These are phyloP conservation scores for Zea luxurians DNA, from an alignment of 176 grass and related monocot genomes.

Conservation along the genomic window DNA sequence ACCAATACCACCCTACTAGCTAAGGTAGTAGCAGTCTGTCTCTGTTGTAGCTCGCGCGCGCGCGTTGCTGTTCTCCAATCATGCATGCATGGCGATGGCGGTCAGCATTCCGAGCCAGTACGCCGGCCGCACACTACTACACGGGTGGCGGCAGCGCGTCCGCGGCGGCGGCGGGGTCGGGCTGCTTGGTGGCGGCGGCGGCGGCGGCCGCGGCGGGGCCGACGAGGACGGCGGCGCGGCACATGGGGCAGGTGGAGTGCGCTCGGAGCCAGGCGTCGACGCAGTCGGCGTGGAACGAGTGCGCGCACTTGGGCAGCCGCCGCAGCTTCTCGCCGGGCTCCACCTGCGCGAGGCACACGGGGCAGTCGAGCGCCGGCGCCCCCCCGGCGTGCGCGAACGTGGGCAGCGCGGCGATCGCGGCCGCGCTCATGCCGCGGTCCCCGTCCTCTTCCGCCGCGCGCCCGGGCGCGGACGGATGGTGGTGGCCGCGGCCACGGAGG, in stretches of 20 bases:
- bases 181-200: conserved; percentile 1
- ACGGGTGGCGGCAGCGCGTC: conserved; percentile 37
- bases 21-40: not conserved
- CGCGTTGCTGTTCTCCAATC: conserved; percentile 9
- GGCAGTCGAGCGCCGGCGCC: conserved; percentile 29
- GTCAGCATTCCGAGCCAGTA: not conserved
- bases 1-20: conserved; percentile 22
- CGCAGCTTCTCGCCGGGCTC: conserved; percentile 55
- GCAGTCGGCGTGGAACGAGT: conserved; percentile 73
- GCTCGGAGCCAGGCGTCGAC: conserved; percentile 64
- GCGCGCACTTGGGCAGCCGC: conserved; percentile 59
- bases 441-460: not conserved
- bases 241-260: conserved; percentile 66
- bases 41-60: not conserved
- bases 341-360: conserved; percentile 64
- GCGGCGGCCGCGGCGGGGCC: not conserved
- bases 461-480: too few relatives aligned
- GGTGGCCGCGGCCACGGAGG: too few relatives aligned
- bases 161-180: not conserved
- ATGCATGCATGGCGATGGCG: not conserved
- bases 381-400: conserved; percentile 5
- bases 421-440: conserved; percentile 30
- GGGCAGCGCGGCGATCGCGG: conserved; percentile 52
- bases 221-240: conserved; percentile 48
- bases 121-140: not conserved